Conservation (phyloP, 192 early-diverging fungal species). For the Podila horticola region DNA sequence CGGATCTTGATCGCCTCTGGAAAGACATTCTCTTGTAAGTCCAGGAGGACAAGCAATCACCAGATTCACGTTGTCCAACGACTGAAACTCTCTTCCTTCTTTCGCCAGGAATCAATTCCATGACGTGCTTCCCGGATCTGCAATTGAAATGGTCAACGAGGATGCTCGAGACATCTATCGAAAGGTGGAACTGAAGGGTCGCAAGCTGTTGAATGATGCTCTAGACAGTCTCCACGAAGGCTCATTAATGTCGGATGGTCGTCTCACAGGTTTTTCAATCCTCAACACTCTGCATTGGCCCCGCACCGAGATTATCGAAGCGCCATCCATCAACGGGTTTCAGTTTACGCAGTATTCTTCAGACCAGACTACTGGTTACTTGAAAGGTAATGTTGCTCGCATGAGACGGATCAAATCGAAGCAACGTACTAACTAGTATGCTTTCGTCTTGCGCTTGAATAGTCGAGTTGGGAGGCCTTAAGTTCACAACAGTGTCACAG, state of each 20-base stretch:
- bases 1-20: constrained; percentile 86
- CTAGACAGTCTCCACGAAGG: constrained; percentile 53
- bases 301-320: constrained; percentile 76
- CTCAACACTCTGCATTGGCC: constrained; percentile 78
- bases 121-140: constrained; percentile 93
- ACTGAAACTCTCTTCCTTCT: not conserved
- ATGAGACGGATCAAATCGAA: not conserved
- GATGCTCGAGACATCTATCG: constrained; percentile 75
- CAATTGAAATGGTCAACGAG: constrained; percentile 90
- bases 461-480: not conserved
- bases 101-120: constrained; percentile 89
- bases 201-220: constrained; percentile 55
- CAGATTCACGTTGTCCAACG: too few species aligned
- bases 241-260: not conserved
- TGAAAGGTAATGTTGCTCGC: constrained; percentile 32
- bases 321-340: constrained; percentile 57
- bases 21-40: constrained; percentile 83
- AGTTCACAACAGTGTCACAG: not conserved
- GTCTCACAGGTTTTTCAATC: constrained; percentile 44
- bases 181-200: constrained; percentile 42
- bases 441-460: not conserved
- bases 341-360: constrained; percentile 58
- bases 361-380: constrained; percentile 53
- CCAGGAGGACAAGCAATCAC: not conserved
- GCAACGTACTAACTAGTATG: not conserved